phyloP scores from a whole-genome alignment of 1,139 yeast genomes.

The Candida glucosophila region DNA sequence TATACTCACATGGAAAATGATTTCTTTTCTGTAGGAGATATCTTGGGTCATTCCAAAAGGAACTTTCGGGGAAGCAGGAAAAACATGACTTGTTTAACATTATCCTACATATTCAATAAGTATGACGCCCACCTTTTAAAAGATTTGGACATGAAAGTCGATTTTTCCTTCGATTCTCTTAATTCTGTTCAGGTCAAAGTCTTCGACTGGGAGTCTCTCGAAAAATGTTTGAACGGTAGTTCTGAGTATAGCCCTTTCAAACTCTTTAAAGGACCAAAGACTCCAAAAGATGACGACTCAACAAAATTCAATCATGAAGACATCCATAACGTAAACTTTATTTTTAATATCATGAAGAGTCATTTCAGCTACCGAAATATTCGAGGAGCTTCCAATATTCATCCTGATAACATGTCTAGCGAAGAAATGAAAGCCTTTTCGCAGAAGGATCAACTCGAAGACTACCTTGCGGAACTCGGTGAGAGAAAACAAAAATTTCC shows the following conservation, averaged over 20 bases:
- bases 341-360: slow-evolving; percentile 21
- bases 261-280: slow-evolving; percentile 18
- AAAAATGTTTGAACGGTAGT: slow-evolving; percentile 21
- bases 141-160: slow-evolving; percentile 15
- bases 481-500: no score
- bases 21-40: slow-evolving; percentile 10
- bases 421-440: slow-evolving; percentile 4
- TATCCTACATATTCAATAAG: slow-evolving; percentile 25
- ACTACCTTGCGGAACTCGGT: no score
- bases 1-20: slow-evolving; percentile 4
- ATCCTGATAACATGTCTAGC: no score
- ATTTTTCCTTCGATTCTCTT: slow-evolving; percentile 22
- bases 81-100: slow-evolving; percentile 23
- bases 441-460: no score
- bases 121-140: slow-evolving; percentile 27
- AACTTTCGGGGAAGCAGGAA: background rate
- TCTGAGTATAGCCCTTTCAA: slow-evolving; percentile 21
- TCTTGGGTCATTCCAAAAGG: no score
- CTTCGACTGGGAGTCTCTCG: slow-evolving; percentile 13
- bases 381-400: slow-evolving; percentile 25
- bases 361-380: slow-evolving; percentile 25
- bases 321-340: slow-evolving; percentile 24
- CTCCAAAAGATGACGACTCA: background rate
- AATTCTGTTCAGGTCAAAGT: slow-evolving; percentile 14
- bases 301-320: slow-evolving; percentile 15